Evolutionary conservation across 192 early-diverging fungal species (phyloP), one percentile per base, ranked within the genome.

Genomic region (Podila horticola): DNA sequence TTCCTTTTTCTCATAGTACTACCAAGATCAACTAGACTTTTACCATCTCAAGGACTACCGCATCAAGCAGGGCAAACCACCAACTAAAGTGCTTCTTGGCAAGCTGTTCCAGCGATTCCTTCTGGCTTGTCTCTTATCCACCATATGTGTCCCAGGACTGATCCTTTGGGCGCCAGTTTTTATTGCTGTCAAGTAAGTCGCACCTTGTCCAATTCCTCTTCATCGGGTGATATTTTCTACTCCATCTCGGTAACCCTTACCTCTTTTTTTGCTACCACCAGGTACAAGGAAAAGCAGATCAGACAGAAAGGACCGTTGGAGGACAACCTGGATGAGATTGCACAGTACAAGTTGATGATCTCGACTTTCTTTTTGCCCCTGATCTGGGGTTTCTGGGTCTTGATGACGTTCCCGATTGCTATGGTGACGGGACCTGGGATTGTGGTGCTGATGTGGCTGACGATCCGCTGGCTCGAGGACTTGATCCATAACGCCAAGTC

Each of bases 311-410:
- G 75, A 52, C 71, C 67, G 6, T 26, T 79, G 50, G 83, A 79
- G 36, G 83, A 84, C 28, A 84, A 84, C 33, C 62, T 79, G 72
- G 83, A 84, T 55, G 83, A 84, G 58, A 84, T 84, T 79, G 74
- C 83, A 48, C 83, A 84, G 55, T 84, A 84, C 62, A 84, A 84
- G 66, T 50, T 84, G 58, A 73, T 84, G 68, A 84, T 84, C 48
- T 49, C 83, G 22, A 52, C 75, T 11, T 79, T 84, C 49, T 74
- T 84, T 51, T 38, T 84, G 36, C 64, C 73, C 2, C 30, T 79
- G 22, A 84, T 84, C 52, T 84, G 76, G 75, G 65, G 75, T 5
- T 71, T 79, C 30, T 70, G 68, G 61, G 59, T 74, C 33, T n/a
- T 84, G 4, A 22, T 84, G 33, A 84, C 83, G 3, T 28, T 84